Evolutionary conservation across 2,329 filamentous ascomycete species (phyloP).

Genomic region (Scolecobasidium constrictum): DNA sequence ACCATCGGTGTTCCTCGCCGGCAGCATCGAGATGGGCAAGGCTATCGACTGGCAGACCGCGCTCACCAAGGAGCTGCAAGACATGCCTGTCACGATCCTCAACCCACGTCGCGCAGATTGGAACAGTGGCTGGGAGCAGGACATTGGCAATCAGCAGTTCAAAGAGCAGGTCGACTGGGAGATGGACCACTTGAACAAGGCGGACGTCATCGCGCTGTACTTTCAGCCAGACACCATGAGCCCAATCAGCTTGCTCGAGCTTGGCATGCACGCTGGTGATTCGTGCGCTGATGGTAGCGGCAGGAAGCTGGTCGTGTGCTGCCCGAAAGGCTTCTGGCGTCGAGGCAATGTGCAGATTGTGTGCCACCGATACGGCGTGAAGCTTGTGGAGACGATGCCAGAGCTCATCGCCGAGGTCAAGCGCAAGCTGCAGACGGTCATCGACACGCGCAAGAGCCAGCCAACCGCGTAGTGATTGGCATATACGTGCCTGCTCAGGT

Average conservation of each 20-base stretch:
- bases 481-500: background rate
- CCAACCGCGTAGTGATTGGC: background rate
- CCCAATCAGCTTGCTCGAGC: conserved; percentile 49
- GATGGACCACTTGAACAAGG: conserved; percentile 42
- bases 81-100: conserved; percentile 37
- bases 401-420: conserved; percentile 28
- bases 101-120: conserved; percentile 45
- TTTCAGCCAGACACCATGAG: conserved; percentile 43
- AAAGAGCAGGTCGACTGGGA: conserved; percentile 50
- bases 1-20: conserved; percentile 42
- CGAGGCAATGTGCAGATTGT: conserved; percentile 51
- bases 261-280: conserved; percentile 41
- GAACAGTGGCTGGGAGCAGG: conserved; percentile 44
- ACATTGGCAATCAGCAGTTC: conserved; percentile 34
- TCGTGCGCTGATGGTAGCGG: conserved; percentile 10
- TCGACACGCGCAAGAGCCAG: conserved; percentile 1
- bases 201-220: conserved; percentile 46
- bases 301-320: conserved; percentile 42
- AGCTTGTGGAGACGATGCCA: conserved; percentile 31
- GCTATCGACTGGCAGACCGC: conserved; percentile 37
- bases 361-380: conserved; percentile 38
- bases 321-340: conserved; percentile 42
- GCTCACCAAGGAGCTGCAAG: conserved; percentile 27
- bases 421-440: conserved; percentile 17
- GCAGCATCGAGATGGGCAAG: conserved; percentile 32